phyloP scores from a whole-genome alignment of 208 protist species.

The Crithidia mellificae region DNA sequence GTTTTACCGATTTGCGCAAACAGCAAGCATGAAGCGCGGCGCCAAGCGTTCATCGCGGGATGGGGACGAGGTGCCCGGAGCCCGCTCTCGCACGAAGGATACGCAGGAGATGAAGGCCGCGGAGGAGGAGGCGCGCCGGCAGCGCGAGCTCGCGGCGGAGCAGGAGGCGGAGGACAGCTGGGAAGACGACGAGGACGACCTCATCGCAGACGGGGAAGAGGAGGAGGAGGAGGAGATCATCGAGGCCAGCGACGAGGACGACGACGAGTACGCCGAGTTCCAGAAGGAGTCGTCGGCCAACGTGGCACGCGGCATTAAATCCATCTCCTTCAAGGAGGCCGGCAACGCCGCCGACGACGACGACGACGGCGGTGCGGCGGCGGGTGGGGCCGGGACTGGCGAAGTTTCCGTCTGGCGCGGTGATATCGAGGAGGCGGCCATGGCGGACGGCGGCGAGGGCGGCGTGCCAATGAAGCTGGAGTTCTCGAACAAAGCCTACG shows the following conservation, averaged over 20 bases:
- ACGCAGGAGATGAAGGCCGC: constrained; percentile 42
- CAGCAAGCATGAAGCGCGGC: constrained; percentile 25
- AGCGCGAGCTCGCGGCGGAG: constrained; percentile 17
- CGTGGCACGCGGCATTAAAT: constrained; percentile 45
- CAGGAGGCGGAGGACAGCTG: constrained; percentile 40
- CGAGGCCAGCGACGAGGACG: constrained; percentile 53
- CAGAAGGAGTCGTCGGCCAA: constrained; percentile 55
- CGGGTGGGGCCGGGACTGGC: constrained; percentile 3
- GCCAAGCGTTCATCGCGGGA: constrained; percentile 50
- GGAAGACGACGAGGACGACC: constrained; percentile 37
- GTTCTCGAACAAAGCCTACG: constrained; percentile 89
- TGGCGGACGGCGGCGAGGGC: constrained; percentile 27
- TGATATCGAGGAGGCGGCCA: constrained; percentile 32
- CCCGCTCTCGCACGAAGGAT: constrained; percentile 40
- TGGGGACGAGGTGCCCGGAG: constrained; percentile 35
- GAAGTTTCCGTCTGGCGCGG: constrained; percentile 41
- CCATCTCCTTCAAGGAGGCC: constrained; percentile 56
- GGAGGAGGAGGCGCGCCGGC: constrained; percentile 41
- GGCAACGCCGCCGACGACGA: constrained; percentile 19
- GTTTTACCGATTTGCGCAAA: too few relatives aligned
- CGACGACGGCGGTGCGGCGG: constrained; percentile 24
- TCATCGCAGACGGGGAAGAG: constrained; percentile 40
- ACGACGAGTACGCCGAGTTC: constrained; percentile 82
- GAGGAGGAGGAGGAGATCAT: constrained; percentile 66
- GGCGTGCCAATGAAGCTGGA: constrained; percentile 43